Conservation (phyloP, 2,329 filamentous ascomycete genomes). For the Monosporascus sp. region DNA sequence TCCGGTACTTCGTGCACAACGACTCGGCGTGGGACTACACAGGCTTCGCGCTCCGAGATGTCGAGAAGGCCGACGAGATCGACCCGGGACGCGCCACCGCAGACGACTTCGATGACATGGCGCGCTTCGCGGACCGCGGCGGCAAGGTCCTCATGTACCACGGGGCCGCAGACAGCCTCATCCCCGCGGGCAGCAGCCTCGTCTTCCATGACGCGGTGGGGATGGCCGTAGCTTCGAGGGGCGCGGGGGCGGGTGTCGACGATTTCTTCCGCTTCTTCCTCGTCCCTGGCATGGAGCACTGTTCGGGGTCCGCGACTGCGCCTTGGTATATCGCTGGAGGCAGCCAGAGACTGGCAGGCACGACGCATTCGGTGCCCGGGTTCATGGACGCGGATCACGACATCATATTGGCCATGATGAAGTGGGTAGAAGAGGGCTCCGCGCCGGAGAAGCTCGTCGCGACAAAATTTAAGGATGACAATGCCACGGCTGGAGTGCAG, state of each 20-base stretch:
- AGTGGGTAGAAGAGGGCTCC: conserved; percentile 40
- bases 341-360: conserved; percentile 16
- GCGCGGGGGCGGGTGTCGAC: conserved; percentile 26
- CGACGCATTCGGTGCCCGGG: conserved; percentile 36
- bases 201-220: conserved; percentile 40
- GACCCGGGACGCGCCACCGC: background rate
- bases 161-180: conserved; percentile 36
- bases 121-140: conserved; percentile 28
- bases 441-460: conserved; percentile 26
- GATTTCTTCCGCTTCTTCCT: conserved; percentile 33
- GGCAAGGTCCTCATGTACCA: conserved; percentile 41
- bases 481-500: conserved; percentile 16
- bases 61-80: conserved; percentile 17
- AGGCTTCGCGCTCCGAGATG: conserved; percentile 28
- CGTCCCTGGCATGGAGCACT: conserved; percentile 44
- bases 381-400: conserved; percentile 14
- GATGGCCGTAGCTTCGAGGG: conserved; percentile 29
- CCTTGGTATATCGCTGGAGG: conserved; percentile 18
- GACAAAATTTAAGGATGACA: conserved; percentile 34
- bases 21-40: conserved; percentile 33
- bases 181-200: conserved; percentile 35
- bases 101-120: conserved; percentile 25
- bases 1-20: conserved; percentile 40
- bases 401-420: conserved; percentile 37
- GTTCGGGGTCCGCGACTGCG: conserved; percentile 31